Conservation (phyloP, 495 filamentous ascomycete species). For the Arthonia radiata region DNA sequence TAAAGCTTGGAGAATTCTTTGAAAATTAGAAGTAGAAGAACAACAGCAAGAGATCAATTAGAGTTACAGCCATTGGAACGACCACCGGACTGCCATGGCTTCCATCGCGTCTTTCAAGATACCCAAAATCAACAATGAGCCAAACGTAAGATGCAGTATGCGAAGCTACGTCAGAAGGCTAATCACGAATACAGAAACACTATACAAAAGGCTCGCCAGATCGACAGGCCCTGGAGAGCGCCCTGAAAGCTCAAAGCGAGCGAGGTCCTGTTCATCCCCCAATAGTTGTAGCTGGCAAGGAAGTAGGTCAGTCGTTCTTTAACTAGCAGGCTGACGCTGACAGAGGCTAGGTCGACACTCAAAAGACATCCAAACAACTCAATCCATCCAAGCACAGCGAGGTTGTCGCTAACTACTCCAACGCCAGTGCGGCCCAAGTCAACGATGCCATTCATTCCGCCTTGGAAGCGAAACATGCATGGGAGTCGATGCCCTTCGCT, state of each 20-base stretch:
- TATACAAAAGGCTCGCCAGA: slow-evolving; percentile 64
- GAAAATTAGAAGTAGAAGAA: too few relatives aligned
- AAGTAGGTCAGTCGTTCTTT: too few relatives aligned
- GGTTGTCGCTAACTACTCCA: slow-evolving; percentile 54
- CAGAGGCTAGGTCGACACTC: too few relatives aligned
- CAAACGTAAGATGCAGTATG: slow-evolving; percentile 54
- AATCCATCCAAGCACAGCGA: slow-evolving; percentile 51
- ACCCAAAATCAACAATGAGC: slow-evolving; percentile 72
- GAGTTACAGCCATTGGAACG: too few relatives aligned
- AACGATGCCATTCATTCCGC: slow-evolving; percentile 39
- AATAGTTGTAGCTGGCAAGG: slow-evolving; percentile 51
- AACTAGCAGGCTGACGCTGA: too few relatives aligned
- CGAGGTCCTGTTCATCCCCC: slow-evolving; percentile 45
- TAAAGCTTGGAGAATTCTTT: too few relatives aligned
- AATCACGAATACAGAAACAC: slow-evolving; percentile 69
- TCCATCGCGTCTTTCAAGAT: slow-evolving; percentile 63
- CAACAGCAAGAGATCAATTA: too few relatives aligned
- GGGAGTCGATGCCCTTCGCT: slow-evolving; percentile 61
- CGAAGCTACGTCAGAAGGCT: too few relatives aligned
- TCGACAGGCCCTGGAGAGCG: slow-evolving; percentile 43
- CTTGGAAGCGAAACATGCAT: slow-evolving; percentile 52
- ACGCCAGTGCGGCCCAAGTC: slow-evolving; percentile 24
- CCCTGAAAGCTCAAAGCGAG: slow-evolving; percentile 34
- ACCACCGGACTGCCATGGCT: too few relatives aligned
- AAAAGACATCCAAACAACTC: too few relatives aligned